phyloP scores from a whole-genome alignment of 441 rosid species.

The Rhodomyrtus psidioides region DNA sequence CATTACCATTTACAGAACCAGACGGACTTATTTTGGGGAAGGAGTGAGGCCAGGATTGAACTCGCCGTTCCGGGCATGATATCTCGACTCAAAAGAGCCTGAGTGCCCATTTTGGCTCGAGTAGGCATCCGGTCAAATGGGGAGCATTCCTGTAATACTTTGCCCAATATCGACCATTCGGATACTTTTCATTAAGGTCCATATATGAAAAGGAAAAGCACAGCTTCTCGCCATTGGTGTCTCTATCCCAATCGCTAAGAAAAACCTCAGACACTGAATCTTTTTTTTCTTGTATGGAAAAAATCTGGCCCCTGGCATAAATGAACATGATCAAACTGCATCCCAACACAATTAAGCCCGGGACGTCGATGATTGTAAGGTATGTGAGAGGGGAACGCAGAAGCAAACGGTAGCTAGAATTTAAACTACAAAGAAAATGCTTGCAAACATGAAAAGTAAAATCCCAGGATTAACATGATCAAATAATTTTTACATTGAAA shows the following conservation, averaged over 20 bases:
- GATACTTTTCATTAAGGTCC: not conserved
- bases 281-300: not conserved
- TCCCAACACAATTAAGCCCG: not conserved
- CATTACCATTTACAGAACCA: not conserved
- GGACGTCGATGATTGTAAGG: not conserved
- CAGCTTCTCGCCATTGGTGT: not conserved
- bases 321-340: not conserved
- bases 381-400: not conserved
- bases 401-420: not conserved
- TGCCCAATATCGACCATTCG: not conserved
- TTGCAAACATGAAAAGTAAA: not conserved
- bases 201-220: not conserved
- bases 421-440: not conserved
- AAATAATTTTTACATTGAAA: not conserved
- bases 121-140: too few relatives aligned
- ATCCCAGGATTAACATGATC: not conserved
- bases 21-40: not conserved
- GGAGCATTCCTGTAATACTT: not conserved
- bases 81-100: not conserved
- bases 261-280: not conserved
- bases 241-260: not conserved
- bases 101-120: not conserved
- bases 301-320: not conserved
- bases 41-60: not conserved
- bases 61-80: not conserved